Evolutionary conservation across 2,329 filamentous ascomycete genomes (phyloP).

Genomic region (Pleomassaria siparia): DNA sequence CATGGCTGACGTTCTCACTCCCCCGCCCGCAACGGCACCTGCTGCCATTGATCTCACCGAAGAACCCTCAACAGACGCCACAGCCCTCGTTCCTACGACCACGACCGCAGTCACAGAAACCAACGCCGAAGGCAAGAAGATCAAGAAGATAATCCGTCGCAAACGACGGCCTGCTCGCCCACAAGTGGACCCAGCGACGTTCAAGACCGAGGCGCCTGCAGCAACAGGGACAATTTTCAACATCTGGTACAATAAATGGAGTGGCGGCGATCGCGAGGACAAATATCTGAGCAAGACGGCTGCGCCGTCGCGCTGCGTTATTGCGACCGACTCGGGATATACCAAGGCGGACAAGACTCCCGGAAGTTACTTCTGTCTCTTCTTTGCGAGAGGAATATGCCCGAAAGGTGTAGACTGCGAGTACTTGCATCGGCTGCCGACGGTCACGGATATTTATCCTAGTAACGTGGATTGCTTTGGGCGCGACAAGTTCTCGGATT

Average conservation of each 20-base stretch:
- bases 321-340: conserved; percentile 65
- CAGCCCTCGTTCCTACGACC: conserved; percentile 3
- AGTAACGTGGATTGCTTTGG: conserved; percentile 95
- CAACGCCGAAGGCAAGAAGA: conserved; percentile 60
- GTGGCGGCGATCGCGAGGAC: conserved; percentile 90
- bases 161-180: conserved; percentile 87
- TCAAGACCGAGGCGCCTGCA: conserved; percentile 81
- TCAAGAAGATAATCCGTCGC: conserved; percentile 89
- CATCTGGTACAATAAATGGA: conserved; percentile 99
- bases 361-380: conserved; percentile 86
- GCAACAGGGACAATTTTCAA: conserved; percentile 97
- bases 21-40: neutral
- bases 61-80: neutral
- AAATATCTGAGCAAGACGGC: conserved; percentile 81
- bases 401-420: conserved; percentile 91
- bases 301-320: conserved; percentile 83
- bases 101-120: conserved; percentile 13
- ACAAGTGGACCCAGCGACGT: conserved; percentile 82
- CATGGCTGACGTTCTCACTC: conserved; percentile 1
- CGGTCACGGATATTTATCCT: conserved; percentile 85
- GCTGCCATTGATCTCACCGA: neutral
- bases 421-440: conserved; percentile 87
- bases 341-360: conserved; percentile 52
- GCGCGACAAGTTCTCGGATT: conserved; percentile 88
- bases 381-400: conserved; percentile 80